These are phyloP conservation scores for Fusarium nematophilum DNA, from an alignment of 2,329 filamentous ascomycete genomes.

Conservation along the genomic window DNA sequence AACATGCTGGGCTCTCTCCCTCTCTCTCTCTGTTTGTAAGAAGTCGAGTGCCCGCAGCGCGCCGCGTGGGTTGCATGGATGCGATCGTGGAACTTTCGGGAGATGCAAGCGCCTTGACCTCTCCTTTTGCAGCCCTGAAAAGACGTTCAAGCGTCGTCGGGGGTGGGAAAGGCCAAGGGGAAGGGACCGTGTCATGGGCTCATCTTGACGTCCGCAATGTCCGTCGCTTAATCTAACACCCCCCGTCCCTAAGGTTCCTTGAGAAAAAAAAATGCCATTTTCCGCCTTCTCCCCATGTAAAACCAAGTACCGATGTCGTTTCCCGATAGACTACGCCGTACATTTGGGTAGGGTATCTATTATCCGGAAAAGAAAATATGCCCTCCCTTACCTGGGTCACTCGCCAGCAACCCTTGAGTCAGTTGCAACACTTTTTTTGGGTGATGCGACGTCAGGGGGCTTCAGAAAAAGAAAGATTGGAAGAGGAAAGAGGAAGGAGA, in stretches of 20 bases:
- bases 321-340: background rate
- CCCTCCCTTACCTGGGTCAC: background rate
- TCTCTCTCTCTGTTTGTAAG: conserved; percentile 12
- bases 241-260: no score
- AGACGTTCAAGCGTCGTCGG: conserved; percentile 36
- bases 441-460: conserved; percentile 4
- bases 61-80: conserved; percentile 38
- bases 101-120: conserved; percentile 19
- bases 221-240: conserved; percentile 16
- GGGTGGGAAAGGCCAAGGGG: no score
- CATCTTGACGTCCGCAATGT: conserved; percentile 38
- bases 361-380: conserved; percentile 1
- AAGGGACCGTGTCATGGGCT: conserved; percentile 35
- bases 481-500: conserved; percentile 12
- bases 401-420: conserved; percentile 5
- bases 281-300: conserved; percentile 10
- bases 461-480: background rate
- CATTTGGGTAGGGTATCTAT: no score
- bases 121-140: conserved; percentile 4
- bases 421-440: no score
- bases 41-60: background rate
- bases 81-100: conserved; percentile 29
- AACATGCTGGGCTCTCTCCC: background rate
- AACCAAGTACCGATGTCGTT: conserved; percentile 9
- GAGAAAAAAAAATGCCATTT: conserved; percentile 2